Conservation (phyloP, 1,284 basidiomycete species). For the Marasmius tenuissimus region DNA sequence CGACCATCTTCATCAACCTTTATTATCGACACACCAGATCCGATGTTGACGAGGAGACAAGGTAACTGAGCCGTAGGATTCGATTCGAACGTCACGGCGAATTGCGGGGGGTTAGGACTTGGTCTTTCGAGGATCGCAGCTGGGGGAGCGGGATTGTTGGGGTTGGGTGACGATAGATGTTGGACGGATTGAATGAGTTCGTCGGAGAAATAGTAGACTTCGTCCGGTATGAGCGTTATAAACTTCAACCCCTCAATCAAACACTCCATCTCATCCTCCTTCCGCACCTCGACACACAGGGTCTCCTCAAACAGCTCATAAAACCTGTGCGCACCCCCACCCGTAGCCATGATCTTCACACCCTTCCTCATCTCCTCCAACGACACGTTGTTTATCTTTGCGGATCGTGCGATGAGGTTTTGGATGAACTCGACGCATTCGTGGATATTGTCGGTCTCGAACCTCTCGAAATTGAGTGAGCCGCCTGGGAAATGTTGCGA, state of each 20-base stretch:
- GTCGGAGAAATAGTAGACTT: slow-evolving; percentile 99
- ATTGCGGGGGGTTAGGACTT: slow-evolving; percentile 89
- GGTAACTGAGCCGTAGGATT: slow-evolving; percentile 88
- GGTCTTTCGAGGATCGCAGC: slow-evolving; percentile 74
- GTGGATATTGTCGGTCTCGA: slow-evolving; percentile 90
- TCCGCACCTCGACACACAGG: slow-evolving; percentile 82
- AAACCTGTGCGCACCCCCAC: slow-evolving; percentile 95
- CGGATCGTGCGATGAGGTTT: slow-evolving; percentile 85
- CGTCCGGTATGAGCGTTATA: slow-evolving; percentile 94
- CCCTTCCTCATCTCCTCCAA: slow-evolving; percentile 89
- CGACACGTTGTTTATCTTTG: slow-evolving; percentile 84
- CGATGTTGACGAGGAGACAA: slow-evolving; percentile 97
- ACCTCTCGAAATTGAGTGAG: slow-evolving; percentile 96
- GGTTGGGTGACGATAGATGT: slow-evolving; percentile 45
- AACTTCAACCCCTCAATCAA: slow-evolving; percentile 97
- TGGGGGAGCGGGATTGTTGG: slow-evolving; percentile 9
- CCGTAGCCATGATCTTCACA: slow-evolving; percentile 98
- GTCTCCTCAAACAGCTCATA: slow-evolving; percentile 79
- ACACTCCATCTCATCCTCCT: slow-evolving; percentile 99
- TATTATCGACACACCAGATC: slow-evolving; percentile 96
- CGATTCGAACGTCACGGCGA: slow-evolving; percentile 83
- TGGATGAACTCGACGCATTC: slow-evolving; percentile 89
- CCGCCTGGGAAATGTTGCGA: slow-evolving; percentile 91
- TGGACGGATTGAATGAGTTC: slow-evolving; percentile 90
- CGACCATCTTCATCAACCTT: slow-evolving; percentile 94